phyloP scores from a whole-genome alignment of 768 basidiomycete species.

The Agrocybe chaxingu region DNA sequence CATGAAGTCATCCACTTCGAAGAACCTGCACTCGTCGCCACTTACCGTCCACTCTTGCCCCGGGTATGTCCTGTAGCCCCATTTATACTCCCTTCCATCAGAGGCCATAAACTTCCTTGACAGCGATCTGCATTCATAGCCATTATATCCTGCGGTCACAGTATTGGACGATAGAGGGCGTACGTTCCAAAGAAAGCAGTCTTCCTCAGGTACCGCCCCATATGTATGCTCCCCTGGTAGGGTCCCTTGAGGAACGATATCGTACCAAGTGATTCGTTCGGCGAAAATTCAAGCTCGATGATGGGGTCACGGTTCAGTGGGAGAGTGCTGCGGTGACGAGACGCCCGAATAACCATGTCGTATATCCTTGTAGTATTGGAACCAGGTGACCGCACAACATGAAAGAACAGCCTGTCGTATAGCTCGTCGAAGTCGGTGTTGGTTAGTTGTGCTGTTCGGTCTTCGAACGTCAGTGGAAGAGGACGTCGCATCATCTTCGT shows the following conservation, averaged over 20 bases:
- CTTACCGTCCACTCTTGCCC: conserved; percentile 78
- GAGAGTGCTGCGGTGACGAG: conserved; percentile 52
- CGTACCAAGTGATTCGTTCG: conserved; percentile 56
- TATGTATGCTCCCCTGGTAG: conserved; percentile 44
- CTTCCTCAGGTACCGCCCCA: conserved; percentile 63
- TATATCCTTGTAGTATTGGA: conserved; percentile 52
- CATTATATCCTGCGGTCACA: conserved; percentile 2
- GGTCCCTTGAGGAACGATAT: conserved; percentile 48
- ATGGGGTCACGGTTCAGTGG: conserved; percentile 52
- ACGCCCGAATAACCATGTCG: conserved; percentile 62
- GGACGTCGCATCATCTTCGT: conserved; percentile 12
- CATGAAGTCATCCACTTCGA: neutral
- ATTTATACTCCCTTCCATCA: conserved; percentile 70
- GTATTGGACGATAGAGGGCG: conserved; percentile 19
- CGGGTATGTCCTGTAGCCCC: conserved; percentile 51
- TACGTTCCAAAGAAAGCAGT: conserved; percentile 66
- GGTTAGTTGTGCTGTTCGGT: conserved; percentile 55
- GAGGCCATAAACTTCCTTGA: conserved; percentile 66
- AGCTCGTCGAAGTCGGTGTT: conserved; percentile 73
- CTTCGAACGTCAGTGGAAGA: conserved; percentile 62
- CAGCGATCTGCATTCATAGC: conserved; percentile 45
- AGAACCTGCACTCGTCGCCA: conserved; percentile 8
- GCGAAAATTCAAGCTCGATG: conserved; percentile 58
- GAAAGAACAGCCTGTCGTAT: conserved; percentile 73
- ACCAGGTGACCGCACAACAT: conserved; percentile 49